Conservation (phyloP, 495 filamentous ascomycete species). For the Penicillium goetzii region DNA sequence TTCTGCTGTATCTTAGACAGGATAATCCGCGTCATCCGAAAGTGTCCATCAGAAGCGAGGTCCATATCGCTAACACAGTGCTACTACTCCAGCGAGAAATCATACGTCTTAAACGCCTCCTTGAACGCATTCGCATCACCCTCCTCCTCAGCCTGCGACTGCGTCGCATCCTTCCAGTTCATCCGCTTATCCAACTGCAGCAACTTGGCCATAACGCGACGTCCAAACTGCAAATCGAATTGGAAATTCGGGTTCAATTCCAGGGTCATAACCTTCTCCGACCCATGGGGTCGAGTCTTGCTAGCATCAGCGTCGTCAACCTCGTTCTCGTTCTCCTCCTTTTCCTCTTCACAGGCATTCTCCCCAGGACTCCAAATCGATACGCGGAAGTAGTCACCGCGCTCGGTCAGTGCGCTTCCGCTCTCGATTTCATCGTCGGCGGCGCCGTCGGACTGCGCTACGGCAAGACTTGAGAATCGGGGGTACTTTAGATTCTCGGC, state of each 20-base stretch:
- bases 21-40: background rate
- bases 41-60: background rate
- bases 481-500: conserved; percentile 78
- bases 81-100: conserved; percentile 63
- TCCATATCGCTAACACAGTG: background rate
- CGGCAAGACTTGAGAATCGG: conserved; percentile 36
- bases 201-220: conserved; percentile 85
- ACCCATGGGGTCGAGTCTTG: conserved; percentile 13
- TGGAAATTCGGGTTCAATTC: conserved; percentile 55
- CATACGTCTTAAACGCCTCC: conserved; percentile 80
- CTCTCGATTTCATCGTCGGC: background rate
- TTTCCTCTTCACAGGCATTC: conserved; percentile 16
- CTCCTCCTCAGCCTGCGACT: conserved; percentile 75
- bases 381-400: conserved; percentile 80
- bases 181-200: conserved; percentile 72
- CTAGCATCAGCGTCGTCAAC: background rate
- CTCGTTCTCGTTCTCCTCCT: background rate
- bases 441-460: conserved; percentile 3
- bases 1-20: background rate
- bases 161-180: conserved; percentile 81
- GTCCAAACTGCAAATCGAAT: conserved; percentile 69
- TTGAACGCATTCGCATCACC: conserved; percentile 81
- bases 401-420: conserved; percentile 42
- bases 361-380: conserved; percentile 67
- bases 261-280: conserved; percentile 55